Percentiles rank a stretch among this genome's conserved stretches.
Evolutionary conservation across 2,329 filamentous ascomycete species (phyloP).

Genomic region (Chaetomiaceae sp.): DNA sequence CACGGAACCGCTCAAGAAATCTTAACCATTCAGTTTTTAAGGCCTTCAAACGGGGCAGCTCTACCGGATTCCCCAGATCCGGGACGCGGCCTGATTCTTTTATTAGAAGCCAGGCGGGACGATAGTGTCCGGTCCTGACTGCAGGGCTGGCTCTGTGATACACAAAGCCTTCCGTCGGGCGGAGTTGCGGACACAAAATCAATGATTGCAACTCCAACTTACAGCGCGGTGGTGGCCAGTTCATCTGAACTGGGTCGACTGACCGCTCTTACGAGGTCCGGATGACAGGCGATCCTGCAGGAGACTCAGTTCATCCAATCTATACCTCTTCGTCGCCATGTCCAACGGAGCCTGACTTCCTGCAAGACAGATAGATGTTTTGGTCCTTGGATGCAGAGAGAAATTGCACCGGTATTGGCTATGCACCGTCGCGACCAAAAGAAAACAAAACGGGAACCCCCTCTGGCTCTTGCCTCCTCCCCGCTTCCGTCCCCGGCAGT

Average conservation of each 20-base stretch:
- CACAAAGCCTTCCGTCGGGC: neutral
- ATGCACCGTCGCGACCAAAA: constrained; percentile 18
- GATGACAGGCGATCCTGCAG: constrained; percentile 22
- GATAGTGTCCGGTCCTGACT: neutral
- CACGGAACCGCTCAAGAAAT: constrained; percentile 14
- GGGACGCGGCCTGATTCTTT: constrained; percentile 24
- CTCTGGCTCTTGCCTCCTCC: neutral
- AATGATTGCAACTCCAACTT: constrained; percentile 6
- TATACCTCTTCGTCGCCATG: neutral
- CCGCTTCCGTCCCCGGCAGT: neutral
- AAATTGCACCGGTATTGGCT: constrained; percentile 30
- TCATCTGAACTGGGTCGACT: constrained; percentile 21
- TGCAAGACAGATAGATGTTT: constrained; percentile 2
- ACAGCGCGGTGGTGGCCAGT: constrained; percentile 18
- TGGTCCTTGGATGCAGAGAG: constrained; percentile 15
- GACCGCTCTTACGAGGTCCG: constrained; percentile 2
- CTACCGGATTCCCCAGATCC: constrained; percentile 20
- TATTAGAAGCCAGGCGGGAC: constrained; percentile 24
- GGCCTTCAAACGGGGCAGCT: constrained; percentile 10
- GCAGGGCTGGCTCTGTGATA: neutral
- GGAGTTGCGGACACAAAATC: neutral
- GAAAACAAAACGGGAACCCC: constrained; percentile 3
- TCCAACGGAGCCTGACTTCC: constrained; percentile 11
- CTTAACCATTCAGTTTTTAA: constrained; percentile 7
- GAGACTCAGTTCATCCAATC: constrained; percentile 19